Evolutionary conservation across 1,284 basidiomycete genomes (phyloP), one percentile per base, ranked within the genome.

Genomic region (Testicularia cyperi): DNA sequence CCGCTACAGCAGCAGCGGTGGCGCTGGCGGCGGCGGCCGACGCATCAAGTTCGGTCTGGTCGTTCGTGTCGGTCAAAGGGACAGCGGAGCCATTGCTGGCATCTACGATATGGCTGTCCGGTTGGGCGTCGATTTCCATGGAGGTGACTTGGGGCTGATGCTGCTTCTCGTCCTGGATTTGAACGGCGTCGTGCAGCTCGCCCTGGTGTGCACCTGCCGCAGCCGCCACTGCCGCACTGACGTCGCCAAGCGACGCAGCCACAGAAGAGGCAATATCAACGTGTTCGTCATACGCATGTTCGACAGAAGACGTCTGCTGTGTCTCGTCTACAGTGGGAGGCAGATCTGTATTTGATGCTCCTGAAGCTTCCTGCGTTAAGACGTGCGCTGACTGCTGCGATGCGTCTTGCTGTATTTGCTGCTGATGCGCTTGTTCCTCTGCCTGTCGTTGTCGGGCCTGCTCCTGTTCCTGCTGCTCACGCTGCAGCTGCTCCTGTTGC

Each of bases 191-290:
- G 28, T 43, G 37, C 34, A 47, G 38, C 46, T 61, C 42, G 16
- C 45, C 48, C 31, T 54, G 51, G 1, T 38, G 38, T 1, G 57
- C 57, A 30, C 53, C 49, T 36, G 53, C 57, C 22, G 57, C 57
- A 29, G 57, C 57, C 12, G 57, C 57, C 7, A 61, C 48, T 27
- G 54, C 57, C 13, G 57, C 57, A 29, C 51, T 42, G 5, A 61
- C 57, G 34, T 61, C 57, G 27, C 57, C 51, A 6, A 61, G 48
- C 16, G 49, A 54, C 41, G 31, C 41, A n/a, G 56, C 38, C 15
- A n/a, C n/a, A n/a, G n/a, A n/a, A n/a, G n/a, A n/a, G n/a, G n/a
- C n/a, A n/a, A n/a, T n/a, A n/a, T n/a, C n/a, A n/a, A n/a, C n/a
- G n/a, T n/a, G n/a, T n/a, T n/a, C n/a, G n/a, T n/a, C n/a, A n/a